A percentile compares a stretch with the other conserved stretches of the same genome.
phyloP scores from a whole-genome alignment of 495 filamentous ascomycete genomes.

The Penicillium canescens region DNA sequence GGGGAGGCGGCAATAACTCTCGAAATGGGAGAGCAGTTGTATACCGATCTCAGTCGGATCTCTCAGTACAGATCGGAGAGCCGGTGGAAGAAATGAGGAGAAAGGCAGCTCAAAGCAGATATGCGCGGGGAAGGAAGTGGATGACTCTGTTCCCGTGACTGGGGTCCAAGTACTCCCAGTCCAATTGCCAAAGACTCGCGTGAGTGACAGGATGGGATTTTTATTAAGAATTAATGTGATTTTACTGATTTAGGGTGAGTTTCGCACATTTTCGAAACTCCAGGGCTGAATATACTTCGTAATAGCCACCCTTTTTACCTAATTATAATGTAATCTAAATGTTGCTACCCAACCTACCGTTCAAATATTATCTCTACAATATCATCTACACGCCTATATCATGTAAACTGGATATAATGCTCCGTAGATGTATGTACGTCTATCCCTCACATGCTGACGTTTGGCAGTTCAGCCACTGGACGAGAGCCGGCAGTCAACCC shows the following conservation, averaged over 20 bases:
- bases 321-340: slow-evolving; percentile 7
- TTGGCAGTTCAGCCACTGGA: slow-evolving; percentile 11
- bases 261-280: background rate
- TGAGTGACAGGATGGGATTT: slow-evolving; percentile 5
- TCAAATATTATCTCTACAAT: too few relatives aligned
- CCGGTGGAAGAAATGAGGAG: slow-evolving; percentile 4
- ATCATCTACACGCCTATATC: too few relatives aligned
- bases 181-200: slow-evolving; percentile 17
- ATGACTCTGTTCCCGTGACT: slow-evolving; percentile 34
- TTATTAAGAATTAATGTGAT: background rate
- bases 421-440: background rate
- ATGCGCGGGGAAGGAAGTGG: slow-evolving; percentile 11
- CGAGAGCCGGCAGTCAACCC: slow-evolving; percentile 5
- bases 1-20: slow-evolving; percentile 21
- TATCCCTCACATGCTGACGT: slow-evolving; percentile 19
- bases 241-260: slow-evolving; percentile 3
- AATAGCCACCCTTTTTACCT: slow-evolving; percentile 15
- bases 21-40: background rate
- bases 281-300: slow-evolving; percentile 15
- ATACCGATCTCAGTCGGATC: background rate
- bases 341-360: slow-evolving; percentile 6
- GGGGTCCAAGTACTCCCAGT: slow-evolving; percentile 15
- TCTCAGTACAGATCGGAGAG: background rate
- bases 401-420: background rate
- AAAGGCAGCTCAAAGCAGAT: slow-evolving; percentile 3